Base-by-base conservation (phyloP, 176 grass and related monocot species). In the Coix lacrymajobi region DNA sequence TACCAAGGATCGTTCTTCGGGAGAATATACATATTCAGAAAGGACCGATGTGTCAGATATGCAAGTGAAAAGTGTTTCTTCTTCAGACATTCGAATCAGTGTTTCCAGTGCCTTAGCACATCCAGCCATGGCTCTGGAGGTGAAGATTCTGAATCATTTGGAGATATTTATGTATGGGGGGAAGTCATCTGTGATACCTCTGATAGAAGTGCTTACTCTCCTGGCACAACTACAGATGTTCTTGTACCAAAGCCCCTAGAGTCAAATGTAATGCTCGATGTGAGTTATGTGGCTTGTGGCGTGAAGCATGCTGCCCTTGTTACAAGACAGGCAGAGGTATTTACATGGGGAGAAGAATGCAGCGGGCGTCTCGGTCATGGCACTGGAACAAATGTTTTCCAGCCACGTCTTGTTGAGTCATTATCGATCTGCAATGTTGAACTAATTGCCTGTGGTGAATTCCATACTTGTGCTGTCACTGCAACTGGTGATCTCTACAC, bases 41-140 rank as follows among this genome's bases (percentile, higher is more conserved):
- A 89, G 76, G 84, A 83, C 84, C 72, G 82, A 91, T 88, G 86
- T 86, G 70, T 91, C 87, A 91, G 90, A 86, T 95, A 98, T 98
- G 96, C 96, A 98, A 83, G 56, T 83, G 66, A 98, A 98, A 92
- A 88, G 78, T 86, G 62, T 70, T 51, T 87, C 92, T 57, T 89
- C 94, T 75, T 77, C 84, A 26, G 95, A 92, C 71, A 86, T 95
- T 87, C 91, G 96, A 82, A 88, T 98, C 54, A 98, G 96, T 84
- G 82, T 98, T n/a, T 98, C 95, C 72, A 98, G 92, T 89, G 90
- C 83, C 92, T 94, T 79, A 98, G 95, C 85, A 98, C 95, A 81
- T 98, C 96, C 48, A 98, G 96, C 77, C 96, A 98, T 92, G 96
- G 93, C 36, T 98, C 96, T 80, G 92, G 84, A 7, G 89, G 92